phyloP scores from a whole-genome alignment of 2,329 filamentous ascomycete species.

The Fusarium albosuccineum region DNA sequence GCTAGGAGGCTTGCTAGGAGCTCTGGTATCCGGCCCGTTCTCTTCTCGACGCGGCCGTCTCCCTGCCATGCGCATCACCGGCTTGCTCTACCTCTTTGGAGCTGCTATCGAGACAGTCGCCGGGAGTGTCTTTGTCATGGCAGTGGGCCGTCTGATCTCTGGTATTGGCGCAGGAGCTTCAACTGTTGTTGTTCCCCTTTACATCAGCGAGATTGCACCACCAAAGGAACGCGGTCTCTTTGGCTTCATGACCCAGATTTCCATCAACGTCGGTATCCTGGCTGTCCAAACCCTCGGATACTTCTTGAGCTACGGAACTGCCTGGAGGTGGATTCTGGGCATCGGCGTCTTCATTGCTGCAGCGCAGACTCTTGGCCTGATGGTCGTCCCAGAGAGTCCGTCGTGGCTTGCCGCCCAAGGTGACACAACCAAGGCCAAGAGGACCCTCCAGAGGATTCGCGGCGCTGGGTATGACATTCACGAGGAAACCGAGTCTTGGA shows the following conservation, averaged over 20 bases:
- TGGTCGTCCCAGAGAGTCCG: conserved; percentile 87
- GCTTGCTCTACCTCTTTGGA: conserved; percentile 80
- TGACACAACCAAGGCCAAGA: conserved; percentile 71
- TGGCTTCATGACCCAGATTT: conserved; percentile 87
- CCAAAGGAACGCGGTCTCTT: conserved; percentile 82
- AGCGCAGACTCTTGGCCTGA: conserved; percentile 76
- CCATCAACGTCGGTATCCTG: conserved; percentile 92
- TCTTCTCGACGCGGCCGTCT: conserved; percentile 82
- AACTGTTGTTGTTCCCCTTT: conserved; percentile 93
- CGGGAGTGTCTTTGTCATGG: conserved; percentile 74
- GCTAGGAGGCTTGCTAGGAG: conserved; percentile 86
- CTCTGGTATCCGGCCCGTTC: conserved; percentile 82
- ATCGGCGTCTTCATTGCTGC: conserved; percentile 77
- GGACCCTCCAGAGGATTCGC: conserved; percentile 80
- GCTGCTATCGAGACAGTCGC: conserved; percentile 82
- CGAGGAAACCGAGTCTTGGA: conserved; percentile 77
- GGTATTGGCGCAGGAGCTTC: conserved; percentile 89
- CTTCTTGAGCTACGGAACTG: conserved; percentile 82
- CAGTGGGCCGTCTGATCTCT: conserved; percentile 80
- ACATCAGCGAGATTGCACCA: conserved; percentile 92
- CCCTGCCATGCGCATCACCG: conserved; percentile 81
- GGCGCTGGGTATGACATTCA: conserved; percentile 77
- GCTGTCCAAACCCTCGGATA: conserved; percentile 86
- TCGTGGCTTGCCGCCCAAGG: conserved; percentile 83
- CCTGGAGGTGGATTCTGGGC: conserved; percentile 88